phyloP scores from a whole-genome alignment of 257 asterid species.

The Craterostigma plantagineum region DNA sequence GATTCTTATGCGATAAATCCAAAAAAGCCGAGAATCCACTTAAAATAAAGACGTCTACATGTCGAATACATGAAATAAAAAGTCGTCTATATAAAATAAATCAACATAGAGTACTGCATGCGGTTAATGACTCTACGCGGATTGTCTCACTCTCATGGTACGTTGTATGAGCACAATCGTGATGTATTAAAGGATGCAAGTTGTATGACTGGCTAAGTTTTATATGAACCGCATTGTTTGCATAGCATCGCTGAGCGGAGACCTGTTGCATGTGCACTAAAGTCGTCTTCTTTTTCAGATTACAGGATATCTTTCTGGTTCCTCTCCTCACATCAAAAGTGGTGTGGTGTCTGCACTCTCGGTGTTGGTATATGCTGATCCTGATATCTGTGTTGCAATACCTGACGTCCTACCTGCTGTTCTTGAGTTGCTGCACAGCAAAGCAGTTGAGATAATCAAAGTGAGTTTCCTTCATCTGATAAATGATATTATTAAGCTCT shows the following conservation, averaged over 20 bases:
- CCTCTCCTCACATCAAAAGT: constrained; percentile 83
- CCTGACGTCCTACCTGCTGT: constrained; percentile 70
- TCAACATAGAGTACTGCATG: not conserved
- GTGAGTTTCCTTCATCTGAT: constrained; percentile 24
- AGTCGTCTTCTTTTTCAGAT: constrained; percentile 26
- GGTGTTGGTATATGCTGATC: constrained; percentile 50
- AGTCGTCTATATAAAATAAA: no score
- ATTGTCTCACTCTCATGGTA: no score
- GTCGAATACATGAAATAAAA: no score
- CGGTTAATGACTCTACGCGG: no score
- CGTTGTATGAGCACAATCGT: no score
- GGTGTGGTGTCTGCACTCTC: constrained; percentile 92
- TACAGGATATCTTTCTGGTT: constrained; percentile 70
- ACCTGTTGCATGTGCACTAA: no score
- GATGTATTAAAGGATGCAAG: no score
- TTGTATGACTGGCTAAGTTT: not conserved
- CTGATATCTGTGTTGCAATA: constrained; percentile 32
- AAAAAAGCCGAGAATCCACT: no score
- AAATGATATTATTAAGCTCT: constrained; percentile 15
- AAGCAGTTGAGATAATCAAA: constrained; percentile 66
- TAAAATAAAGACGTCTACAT: no score
- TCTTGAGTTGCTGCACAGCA: constrained; percentile 62
- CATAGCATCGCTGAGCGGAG: not conserved
- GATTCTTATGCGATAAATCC: not conserved
- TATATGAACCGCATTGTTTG: constrained; percentile 2